These are phyloP conservation scores for Saccharomyces pastorianus DNA, from an alignment of 1,139 yeast species.

Conservation along the genomic window DNA sequence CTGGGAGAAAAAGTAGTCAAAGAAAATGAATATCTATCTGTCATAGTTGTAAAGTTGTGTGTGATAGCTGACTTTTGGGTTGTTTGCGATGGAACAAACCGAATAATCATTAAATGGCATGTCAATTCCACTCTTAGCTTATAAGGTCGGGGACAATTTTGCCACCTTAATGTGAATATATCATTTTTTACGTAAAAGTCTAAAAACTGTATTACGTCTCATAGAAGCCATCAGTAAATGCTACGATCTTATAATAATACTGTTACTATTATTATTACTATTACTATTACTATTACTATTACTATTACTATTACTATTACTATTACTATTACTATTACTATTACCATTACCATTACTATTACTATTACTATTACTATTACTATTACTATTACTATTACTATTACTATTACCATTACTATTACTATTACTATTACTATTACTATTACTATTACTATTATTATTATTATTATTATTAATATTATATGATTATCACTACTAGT, in stretches of 20 bases:
- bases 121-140: background rate
- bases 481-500: background rate
- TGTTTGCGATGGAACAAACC: background rate
- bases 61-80: background rate
- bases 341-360: background rate
- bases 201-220: too few species aligned
- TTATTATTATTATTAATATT: background rate
- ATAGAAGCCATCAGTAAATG: too few species aligned
- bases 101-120: background rate
- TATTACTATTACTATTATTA: too few species aligned
- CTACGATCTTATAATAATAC: too few species aligned
- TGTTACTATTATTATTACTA: too few species aligned
- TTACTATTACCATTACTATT: too few species aligned
- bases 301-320: too few species aligned
- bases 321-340: too few species aligned
- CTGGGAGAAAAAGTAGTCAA: conserved; percentile 94
- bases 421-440: too few species aligned
- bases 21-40: conserved; percentile 97
- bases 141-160: background rate
- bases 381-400: too few species aligned
- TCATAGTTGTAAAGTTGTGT: conserved; percentile 44
- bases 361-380: too few species aligned
- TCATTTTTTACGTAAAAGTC: background rate
- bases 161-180: background rate
- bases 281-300: too few species aligned